Base-by-base conservation (phyloP, 2,329 filamentous ascomycete species). In the Fusarium clavum region DNA sequence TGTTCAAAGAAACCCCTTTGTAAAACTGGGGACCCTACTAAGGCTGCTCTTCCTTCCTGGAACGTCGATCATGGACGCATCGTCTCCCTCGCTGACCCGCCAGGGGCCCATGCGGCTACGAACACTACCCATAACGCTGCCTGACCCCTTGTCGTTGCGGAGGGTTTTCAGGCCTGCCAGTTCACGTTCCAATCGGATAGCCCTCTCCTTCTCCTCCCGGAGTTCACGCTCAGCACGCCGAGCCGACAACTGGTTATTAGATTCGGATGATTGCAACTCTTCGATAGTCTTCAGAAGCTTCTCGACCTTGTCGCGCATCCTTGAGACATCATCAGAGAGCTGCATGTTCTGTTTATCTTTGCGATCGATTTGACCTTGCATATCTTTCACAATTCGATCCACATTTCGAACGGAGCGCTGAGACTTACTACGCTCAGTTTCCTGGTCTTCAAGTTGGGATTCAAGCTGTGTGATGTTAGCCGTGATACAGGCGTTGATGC, bases 261-360 rank as follows among this genome's bases (percentile, higher is more conserved):
- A 94, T 80, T 98, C 95, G 16, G 90, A 92, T 16, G 92, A 90
- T 79, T 99, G 95, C 34, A 99, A 88, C 78, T 98, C 95, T 77
- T 98, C 95, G 73, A 99, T 97, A 3, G 93, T 94, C 77, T 90
- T 87, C 53, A 99, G 90, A 8, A 98, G 90, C 77, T 94, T 94
- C 71, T 96, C 93, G 67, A 94, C 89, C 84, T 96, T 97, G 81
- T 98, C 95, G 67, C 95, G 92, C 76, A 94, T 90, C 70, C 95
- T 92, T 72, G 86, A 85, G 61, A 97, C 87, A 75, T 98, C 96
- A 56, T 98, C 95, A 57, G 90, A 87, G 20, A 97, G 85, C 77
- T 96, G 91, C 8, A 85, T 77, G 75, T 94, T 94, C 74, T 93
- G 90, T 82, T 97, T 98, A 71, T 98, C 95, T 74, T 94, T 93